Conservation (phyloP, 2,329 filamentous ascomycete genomes). For the Monosporascus sp. region DNA sequence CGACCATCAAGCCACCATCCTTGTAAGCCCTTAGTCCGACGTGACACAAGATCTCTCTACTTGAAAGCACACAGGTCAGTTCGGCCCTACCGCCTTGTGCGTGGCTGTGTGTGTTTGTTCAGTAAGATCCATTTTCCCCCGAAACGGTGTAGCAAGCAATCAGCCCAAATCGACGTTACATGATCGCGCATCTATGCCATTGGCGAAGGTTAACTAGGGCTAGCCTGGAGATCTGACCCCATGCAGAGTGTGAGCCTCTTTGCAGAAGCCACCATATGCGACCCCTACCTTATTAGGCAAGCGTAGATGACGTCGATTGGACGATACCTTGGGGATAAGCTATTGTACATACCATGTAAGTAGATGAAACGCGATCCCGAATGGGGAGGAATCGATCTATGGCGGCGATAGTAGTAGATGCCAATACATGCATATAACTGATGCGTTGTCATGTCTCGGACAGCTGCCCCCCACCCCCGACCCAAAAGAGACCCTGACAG, state of each 20-base stretch:
- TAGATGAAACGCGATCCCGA: not conserved
- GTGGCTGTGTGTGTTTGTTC: not conserved
- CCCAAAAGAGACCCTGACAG: too few species aligned
- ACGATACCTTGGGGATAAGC: too few species aligned
- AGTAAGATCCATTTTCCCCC: not conserved
- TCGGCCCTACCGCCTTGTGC: not conserved
- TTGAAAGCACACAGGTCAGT: not conserved
- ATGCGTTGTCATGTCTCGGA: slow-evolving; percentile 8
- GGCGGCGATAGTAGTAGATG: not conserved
- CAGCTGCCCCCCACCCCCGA: too few species aligned
- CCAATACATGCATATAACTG: not conserved
- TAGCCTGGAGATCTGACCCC: too few species aligned
- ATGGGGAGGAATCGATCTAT: not conserved
- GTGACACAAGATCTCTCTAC: not conserved
- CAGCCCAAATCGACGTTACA: not conserved
- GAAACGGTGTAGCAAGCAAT: not conserved
- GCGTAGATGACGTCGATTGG: not conserved
- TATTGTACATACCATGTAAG: not conserved
- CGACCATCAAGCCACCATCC: not conserved
- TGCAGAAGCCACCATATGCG: not conserved
- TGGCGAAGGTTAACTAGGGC: too few species aligned
- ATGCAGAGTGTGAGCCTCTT: not conserved
- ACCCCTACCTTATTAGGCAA: not conserved
- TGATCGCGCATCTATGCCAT: not conserved
- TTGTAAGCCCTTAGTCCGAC: not conserved